These are phyloP conservation scores for Hebeloma cylindrosporum DNA, from an alignment of 768 basidiomycete species.

Conservation along the genomic window DNA sequence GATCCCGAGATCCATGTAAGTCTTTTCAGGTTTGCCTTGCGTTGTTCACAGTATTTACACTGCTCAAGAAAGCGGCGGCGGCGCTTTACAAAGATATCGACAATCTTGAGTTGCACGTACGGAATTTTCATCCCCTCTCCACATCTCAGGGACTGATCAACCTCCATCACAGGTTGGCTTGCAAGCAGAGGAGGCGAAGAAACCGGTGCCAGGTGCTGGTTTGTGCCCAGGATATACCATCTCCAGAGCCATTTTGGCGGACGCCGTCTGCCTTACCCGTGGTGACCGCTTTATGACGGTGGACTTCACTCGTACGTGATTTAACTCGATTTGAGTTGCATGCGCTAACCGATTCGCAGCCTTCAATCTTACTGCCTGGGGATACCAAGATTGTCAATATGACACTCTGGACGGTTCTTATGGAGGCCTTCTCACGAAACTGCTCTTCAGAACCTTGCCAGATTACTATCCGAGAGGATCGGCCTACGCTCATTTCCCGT, in stretches of 20 bases:
- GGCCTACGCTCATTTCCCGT: constrained; percentile 79
- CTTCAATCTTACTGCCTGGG: constrained; percentile 77
- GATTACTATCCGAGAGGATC: constrained; percentile 64
- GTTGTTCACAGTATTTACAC: constrained; percentile 1
- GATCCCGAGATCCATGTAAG: constrained; percentile 55
- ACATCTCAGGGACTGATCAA: background rate
- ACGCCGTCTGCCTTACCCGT: constrained; percentile 72
- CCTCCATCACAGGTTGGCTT: constrained; percentile 50
- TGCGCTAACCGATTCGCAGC: constrained; percentile 37
- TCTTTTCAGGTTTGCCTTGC: background rate
- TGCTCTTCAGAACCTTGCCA: constrained; percentile 73
- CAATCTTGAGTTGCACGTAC: constrained; percentile 75
- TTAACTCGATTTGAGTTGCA: background rate
- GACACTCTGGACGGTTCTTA: constrained; percentile 67
- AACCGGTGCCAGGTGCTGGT: constrained; percentile 64
- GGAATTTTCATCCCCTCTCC: constrained; percentile 24
- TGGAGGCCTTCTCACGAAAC: constrained; percentile 71
- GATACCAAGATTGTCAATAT: constrained; percentile 68
- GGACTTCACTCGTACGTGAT: constrained; percentile 68
- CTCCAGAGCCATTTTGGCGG: constrained; percentile 79
- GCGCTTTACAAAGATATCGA: constrained; percentile 71
- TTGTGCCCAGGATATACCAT: constrained; percentile 83
- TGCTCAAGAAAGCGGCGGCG: constrained; percentile 55
- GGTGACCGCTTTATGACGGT: constrained; percentile 80
- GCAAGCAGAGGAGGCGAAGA: constrained; percentile 73